Evolutionary conservation across 768 basidiomycete species (phyloP), one percentile per base, ranked within the genome.

Genomic region (Mycena amicta): DNA sequence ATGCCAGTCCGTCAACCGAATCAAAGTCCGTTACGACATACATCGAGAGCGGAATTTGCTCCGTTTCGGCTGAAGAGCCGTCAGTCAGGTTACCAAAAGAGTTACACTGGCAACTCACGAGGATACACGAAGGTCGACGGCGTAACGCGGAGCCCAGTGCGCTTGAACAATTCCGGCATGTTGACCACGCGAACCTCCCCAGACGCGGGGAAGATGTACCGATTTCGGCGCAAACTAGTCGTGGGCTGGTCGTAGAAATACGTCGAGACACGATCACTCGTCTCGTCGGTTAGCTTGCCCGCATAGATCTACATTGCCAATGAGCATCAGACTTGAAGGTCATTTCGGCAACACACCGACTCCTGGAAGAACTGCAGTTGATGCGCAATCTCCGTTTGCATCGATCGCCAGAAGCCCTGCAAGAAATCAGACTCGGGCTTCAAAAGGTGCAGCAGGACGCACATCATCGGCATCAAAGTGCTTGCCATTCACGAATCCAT

Each of bases 191-290:
- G 77, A 12, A 91, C 68, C 30, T 74, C 76, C 3, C 77, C 63
- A 15, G 73, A 73, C 6, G 76, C 67, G 0, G 88, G 85, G 66
- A 86, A 84, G 53, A 98, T 86, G 67, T 90, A 84, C 26, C 73
- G 77, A 71, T 93, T 98, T n/a, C 97, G 75, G 12, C 88, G 80
- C 55, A 80, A 75, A 40, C 78, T 78, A 0, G 92, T 86, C 0
- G 83, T 83, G 1, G 95, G 91, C 5, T 95, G 80, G 66, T 96
- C 93, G 68, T 96, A 98, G 75, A 98, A 98, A 74, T 91, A 94
- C 15, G 80, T 88, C 28, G 83, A 73, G 53, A 92, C 80, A 29
- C 80, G 77, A 5, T 75, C 74, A 6, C 71, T 71, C 39, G 79
- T 72, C 1, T 78, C 79, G 45, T 91, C 86, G 8, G 80, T 78